phyloP scores from a whole-genome alignment of 345 rosid species.

The Kandelia obovata region DNA sequence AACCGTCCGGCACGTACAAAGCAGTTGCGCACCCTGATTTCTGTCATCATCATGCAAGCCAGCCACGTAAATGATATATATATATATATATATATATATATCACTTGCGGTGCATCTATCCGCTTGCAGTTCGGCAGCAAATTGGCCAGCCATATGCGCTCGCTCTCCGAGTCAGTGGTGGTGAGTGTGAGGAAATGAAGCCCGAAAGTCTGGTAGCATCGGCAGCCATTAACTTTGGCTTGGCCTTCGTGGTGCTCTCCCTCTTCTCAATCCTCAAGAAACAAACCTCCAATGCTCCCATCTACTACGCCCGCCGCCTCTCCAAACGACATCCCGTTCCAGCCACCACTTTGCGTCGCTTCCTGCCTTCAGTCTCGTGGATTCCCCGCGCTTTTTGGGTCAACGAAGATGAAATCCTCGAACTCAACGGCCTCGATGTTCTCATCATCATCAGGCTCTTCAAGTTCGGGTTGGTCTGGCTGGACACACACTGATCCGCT shows the following conservation, averaged over 20 bases:
- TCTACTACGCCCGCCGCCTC: conserved; percentile 81
- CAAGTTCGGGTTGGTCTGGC: conserved; percentile 62
- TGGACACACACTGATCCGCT: background rate
- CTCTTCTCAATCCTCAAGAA: conserved; percentile 82
- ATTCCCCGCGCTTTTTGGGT: conserved; percentile 63
- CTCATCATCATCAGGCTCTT: conserved; percentile 76
- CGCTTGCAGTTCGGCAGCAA: too few relatives aligned
- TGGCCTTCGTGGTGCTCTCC: conserved; percentile 56
- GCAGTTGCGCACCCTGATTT: too few relatives aligned
- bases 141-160: too few relatives aligned
- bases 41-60: background rate
- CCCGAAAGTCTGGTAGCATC: conserved; percentile 69
- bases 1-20: too few relatives aligned
- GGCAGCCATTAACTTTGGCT: conserved; percentile 70
- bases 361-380: conserved; percentile 85
- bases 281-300: conserved; percentile 66
- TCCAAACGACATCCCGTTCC: conserved; percentile 32
- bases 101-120: too few relatives aligned
- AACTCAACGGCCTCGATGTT: conserved; percentile 65
- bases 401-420: conserved; percentile 68
- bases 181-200: conserved; percentile 40
- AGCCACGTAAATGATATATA: conserved; percentile 9
- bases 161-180: too few relatives aligned
- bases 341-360: conserved; percentile 44
- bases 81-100: too few relatives aligned